Evolutionary conservation across 331 rosid genomes (phyloP).

Genomic region (Quercus lobata): DNA sequence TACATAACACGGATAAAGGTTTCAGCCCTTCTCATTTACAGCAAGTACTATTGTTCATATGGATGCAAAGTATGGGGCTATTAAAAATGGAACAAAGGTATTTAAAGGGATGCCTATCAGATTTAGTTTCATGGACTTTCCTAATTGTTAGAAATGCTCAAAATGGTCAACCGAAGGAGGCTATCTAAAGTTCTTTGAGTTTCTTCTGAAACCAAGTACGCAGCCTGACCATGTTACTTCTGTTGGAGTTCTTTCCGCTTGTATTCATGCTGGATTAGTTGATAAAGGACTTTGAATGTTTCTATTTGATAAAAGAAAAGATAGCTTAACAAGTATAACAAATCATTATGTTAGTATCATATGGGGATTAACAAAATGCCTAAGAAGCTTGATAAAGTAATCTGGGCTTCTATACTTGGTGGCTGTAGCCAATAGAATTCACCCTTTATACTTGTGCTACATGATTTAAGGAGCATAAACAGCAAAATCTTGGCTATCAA

Average conservation of each 20-base stretch:
- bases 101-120: constrained; percentile 47
- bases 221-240: constrained; percentile 54
- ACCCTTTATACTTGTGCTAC: too few relatives aligned
- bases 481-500: too few relatives aligned
- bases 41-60: too few relatives aligned
- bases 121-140: constrained; percentile 72
- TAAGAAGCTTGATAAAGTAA: constrained; percentile 40
- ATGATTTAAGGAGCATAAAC: too few relatives aligned
- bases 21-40: not conserved
- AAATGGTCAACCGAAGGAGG: constrained; percentile 54
- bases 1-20: too few relatives aligned
- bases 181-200: constrained; percentile 47
- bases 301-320: constrained; percentile 56
- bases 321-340: constrained; percentile 48
- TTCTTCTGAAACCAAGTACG: constrained; percentile 47
- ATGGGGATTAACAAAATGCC: constrained; percentile 49
- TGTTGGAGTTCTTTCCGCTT: constrained; percentile 64
- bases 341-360: constrained; percentile 72
- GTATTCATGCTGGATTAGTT: constrained; percentile 60
- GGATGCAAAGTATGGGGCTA: constrained; percentile 41
- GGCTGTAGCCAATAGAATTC: too few relatives aligned
- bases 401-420: too few relatives aligned
- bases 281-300: constrained; percentile 62
- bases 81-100: constrained; percentile 45
- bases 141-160: constrained; percentile 66